These are phyloP conservation scores for Dictyostelium intermedium DNA, from an alignment of 78 protist species.

Conservation along the genomic window DNA sequence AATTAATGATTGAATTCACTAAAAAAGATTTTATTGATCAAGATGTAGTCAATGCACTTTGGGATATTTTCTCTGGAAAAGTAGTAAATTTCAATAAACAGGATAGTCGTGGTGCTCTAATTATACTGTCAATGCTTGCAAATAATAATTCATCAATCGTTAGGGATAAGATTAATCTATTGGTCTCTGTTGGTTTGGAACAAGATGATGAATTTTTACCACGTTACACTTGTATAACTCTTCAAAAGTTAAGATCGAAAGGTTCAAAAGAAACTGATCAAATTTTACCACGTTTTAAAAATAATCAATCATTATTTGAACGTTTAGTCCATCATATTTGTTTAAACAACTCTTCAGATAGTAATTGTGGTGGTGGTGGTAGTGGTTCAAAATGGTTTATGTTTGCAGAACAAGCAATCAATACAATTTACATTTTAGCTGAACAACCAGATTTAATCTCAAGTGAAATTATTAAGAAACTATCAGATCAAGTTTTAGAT, in stretches of 20 bases:
- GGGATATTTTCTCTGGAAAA: conserved; percentile 79
- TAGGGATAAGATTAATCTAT: background rate
- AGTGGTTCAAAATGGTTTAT: conserved; percentile 27
- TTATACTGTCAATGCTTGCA: conserved; percentile 39
- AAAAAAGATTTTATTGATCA: background rate
- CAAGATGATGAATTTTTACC: conserved; percentile 13
- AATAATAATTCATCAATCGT: background rate
- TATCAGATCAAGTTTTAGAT: background rate
- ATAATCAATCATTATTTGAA: conserved; percentile 40
- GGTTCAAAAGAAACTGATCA: background rate
- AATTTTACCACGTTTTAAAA: background rate
- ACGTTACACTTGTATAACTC: conserved; percentile 42
- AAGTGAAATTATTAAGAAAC: background rate
- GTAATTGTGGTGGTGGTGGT: background rate
- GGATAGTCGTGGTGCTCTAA: conserved; percentile 63
- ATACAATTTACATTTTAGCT: conserved; percentile 52
- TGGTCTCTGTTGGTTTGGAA: background rate
- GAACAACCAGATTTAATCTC: conserved; percentile 70
- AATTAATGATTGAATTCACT: conserved; percentile 30
- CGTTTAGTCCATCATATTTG: background rate
- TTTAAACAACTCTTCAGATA: background rate
- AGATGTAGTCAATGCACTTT: conserved; percentile 46
- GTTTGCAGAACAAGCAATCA: conserved; percentile 79
- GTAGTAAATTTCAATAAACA: background rate
- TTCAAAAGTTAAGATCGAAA: conserved; percentile 54